Base-by-base conservation (phyloP, 495 filamentous ascomycete genomes). In the Hapsidospora chrysogenum region DNA sequence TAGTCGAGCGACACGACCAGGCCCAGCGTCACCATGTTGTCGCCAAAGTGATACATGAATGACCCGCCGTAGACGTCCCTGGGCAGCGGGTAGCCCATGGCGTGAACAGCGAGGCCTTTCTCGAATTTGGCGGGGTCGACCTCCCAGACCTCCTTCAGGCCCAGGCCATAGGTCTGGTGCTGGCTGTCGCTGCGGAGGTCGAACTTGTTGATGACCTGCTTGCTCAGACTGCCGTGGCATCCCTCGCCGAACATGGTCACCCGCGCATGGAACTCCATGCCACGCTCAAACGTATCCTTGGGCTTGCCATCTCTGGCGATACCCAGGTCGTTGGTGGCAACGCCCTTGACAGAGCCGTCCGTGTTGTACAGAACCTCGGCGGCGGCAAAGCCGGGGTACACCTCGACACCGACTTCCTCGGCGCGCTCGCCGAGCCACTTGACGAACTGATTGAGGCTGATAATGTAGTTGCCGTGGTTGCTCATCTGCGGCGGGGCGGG, bases 41-140 rank as follows among this genome's bases (percentile, higher is more conserved):
- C 86, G 15, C 85, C 89, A 50, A 96, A 97, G 54, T 99, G 89
- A 47, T 99, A 99, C 76, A 99, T 84, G 80, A 80, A 99, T 26
- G 80, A 84, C 44, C 89, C 89, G 43, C 89, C 89, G 42, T 99
- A 99, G 3, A 85, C 93, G 52, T 94, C 78, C 47, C 57, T 64
- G 6, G 86, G 76, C 19, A 99, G 56, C 10, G 89, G 89, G 49
- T 92, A 96, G 10, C 89, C 89, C 78, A 99, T 74, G 3, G 85
- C 83, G 61, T 99, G 92, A 7, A 71, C 66, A 30, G 95, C 68
- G 53, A 92, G 69, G 29, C 89, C 89, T 41, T 80, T 76, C 21
- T 72, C 63, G 60, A 94, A 94, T 54, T 94, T 96, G 48, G 86
- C 84, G 0, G 92, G 86, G 49, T 79, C 68, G 13, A 99, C 70